These are phyloP conservation scores for Penicillium bialowiezense DNA, from an alignment of 495 filamentous ascomycete genomes.

Conservation along the genomic window DNA sequence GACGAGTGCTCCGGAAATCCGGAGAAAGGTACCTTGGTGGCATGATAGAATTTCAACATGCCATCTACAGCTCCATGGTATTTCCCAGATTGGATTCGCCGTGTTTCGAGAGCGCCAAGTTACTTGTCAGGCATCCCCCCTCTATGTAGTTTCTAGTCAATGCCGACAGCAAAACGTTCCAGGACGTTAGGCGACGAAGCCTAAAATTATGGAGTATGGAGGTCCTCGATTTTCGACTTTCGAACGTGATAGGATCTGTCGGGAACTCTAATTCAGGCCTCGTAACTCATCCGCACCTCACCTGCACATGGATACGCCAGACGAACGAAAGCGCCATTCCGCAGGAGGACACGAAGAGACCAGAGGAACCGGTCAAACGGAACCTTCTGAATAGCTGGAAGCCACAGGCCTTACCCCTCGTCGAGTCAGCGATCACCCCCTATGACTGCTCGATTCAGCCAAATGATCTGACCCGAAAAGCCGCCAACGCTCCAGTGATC, in stretches of 20 bases:
- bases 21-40: background rate
- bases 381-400: background rate
- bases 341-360: too few relatives aligned
- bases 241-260: constrained; percentile 7
- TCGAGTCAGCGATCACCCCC: constrained; percentile 12
- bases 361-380: constrained; percentile 7
- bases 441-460: background rate
- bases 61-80: background rate
- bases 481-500: constrained; percentile 11
- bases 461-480: constrained; percentile 6
- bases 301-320: constrained; percentile 3
- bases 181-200: constrained; percentile 5
- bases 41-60: background rate
- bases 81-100: background rate
- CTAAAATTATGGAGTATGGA: constrained; percentile 15
- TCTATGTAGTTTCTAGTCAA: too few relatives aligned
- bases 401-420: background rate
- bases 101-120: background rate
- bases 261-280: background rate
- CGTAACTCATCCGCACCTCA: too few relatives aligned
- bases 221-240: background rate
- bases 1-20: constrained; percentile 2
- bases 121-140: too few relatives aligned
- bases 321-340: too few relatives aligned
- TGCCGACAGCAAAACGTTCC: constrained; percentile 15